Evolutionary conservation across 345 rosid species (phyloP).

Genomic region (Aquilaria malaccensis): DNA sequence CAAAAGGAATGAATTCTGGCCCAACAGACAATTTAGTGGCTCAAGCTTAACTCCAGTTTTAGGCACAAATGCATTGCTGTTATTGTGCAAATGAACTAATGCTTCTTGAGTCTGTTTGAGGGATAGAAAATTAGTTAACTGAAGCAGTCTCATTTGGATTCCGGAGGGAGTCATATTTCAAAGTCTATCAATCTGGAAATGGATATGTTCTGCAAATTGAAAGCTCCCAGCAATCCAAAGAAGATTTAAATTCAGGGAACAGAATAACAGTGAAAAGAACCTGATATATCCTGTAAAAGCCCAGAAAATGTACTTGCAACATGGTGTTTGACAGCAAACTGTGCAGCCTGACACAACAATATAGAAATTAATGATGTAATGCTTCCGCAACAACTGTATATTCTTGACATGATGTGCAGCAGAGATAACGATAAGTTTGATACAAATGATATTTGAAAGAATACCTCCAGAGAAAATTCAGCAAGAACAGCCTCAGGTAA

Average conservation of each 20-base stretch:
- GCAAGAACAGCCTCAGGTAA: constrained; percentile 64
- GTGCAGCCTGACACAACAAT: constrained; percentile 62
- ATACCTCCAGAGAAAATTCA: constrained; percentile 59
- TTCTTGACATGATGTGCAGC: neutral
- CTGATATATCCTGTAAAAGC: constrained; percentile 70
- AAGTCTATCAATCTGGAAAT: too few species aligned
- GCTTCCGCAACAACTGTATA: too few species aligned
- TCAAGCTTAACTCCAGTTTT: too few species aligned
- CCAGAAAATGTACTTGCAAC: constrained; percentile 47
- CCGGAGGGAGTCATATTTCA: too few species aligned
- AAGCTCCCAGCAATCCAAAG: neutral
- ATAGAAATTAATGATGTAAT: constrained; percentile 8
- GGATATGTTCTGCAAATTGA: neutral
- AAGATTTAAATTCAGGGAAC: neutral
- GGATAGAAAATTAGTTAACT: too few species aligned
- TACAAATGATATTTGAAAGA: constrained; percentile 10
- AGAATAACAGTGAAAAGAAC: constrained; percentile 26
- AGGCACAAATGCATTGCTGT: too few species aligned
- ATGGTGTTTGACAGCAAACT: constrained; percentile 51
- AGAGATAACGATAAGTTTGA: neutral
- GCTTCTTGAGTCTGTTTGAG: too few species aligned
- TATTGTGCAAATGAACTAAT: too few species aligned
- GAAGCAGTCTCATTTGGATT: too few species aligned
- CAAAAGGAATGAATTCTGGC: too few species aligned
- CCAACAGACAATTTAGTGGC: too few species aligned